phyloP scores from a whole-genome alignment of 352 stramenopile species.

The Globisporangium apiculatum region DNA sequence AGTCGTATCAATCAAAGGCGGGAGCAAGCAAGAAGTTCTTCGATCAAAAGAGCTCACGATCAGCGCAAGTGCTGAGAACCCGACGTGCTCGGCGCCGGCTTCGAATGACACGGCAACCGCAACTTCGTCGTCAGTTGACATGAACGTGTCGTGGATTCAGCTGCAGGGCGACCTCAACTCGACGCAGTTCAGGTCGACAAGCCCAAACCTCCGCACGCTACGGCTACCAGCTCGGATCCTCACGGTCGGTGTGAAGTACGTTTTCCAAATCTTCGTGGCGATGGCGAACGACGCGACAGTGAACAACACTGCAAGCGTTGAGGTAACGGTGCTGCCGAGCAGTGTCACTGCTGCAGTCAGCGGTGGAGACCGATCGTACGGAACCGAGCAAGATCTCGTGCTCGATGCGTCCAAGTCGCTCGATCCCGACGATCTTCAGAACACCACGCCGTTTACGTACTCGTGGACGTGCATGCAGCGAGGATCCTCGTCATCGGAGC shows the following conservation, averaged over 20 bases:
- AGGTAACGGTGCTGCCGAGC: slow-evolving; percentile 34
- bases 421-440: slow-evolving; percentile 39
- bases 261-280: slow-evolving; percentile 45
- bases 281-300: slow-evolving; percentile 39
- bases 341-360: slow-evolving; percentile 29
- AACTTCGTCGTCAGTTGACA: slow-evolving; percentile 21
- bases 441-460: slow-evolving; percentile 29
- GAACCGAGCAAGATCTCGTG: slow-evolving; percentile 39
- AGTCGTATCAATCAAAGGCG: slow-evolving; percentile 46
- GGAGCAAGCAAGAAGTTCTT: slow-evolving; percentile 24
- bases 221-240: slow-evolving; percentile 41
- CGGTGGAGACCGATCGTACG: slow-evolving; percentile 40
- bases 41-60: slow-evolving; percentile 40
- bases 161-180: slow-evolving; percentile 29
- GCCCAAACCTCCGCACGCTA: slow-evolving; percentile 42
- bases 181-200: slow-evolving; percentile 41
- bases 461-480: slow-evolving; percentile 33
- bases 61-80: slow-evolving; percentile 30
- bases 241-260: slow-evolving; percentile 44
- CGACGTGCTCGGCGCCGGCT: slow-evolving; percentile 24
- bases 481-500: not conserved
- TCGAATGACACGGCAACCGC: not conserved
- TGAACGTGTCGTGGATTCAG: slow-evolving; percentile 53
- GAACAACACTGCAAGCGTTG: slow-evolving; percentile 43
- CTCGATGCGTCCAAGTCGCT: slow-evolving; percentile 42